Evolutionary conservation across 2,329 filamentous ascomycete species (phyloP).

Genomic region (Colletotrichum euphorbiae): DNA sequence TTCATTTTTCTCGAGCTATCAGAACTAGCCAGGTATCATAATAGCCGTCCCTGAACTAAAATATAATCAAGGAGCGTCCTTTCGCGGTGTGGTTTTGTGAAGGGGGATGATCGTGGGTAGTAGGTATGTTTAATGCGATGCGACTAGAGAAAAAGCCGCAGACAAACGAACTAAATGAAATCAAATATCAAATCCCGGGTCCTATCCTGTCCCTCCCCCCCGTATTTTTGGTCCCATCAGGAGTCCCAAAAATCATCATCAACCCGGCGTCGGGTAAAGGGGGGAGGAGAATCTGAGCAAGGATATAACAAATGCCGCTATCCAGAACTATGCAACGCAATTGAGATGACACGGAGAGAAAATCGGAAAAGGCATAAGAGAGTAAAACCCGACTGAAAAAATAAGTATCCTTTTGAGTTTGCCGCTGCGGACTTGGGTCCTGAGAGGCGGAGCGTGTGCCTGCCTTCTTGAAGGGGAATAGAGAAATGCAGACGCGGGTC

Average conservation of each 20-base stretch:
- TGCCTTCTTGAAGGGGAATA: slow-evolving; percentile 9
- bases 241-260: slow-evolving; percentile 44
- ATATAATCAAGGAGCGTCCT: slow-evolving; percentile 15
- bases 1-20: slow-evolving; percentile 16
- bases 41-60: slow-evolving; percentile 19
- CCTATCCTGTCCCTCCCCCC: slow-evolving; percentile 40
- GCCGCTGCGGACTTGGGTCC: neutral
- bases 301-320: slow-evolving; percentile 40
- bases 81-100: neutral
- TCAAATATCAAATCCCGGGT: slow-evolving; percentile 29
- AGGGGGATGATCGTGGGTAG: neutral
- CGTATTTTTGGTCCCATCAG: slow-evolving; percentile 21
- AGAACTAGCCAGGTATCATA: slow-evolving; percentile 35
- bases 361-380: slow-evolving; percentile 41
- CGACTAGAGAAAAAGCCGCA: slow-evolving; percentile 1
- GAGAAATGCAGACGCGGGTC: slow-evolving; percentile 12
- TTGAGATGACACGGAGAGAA: slow-evolving; percentile 36
- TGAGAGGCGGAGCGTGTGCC: slow-evolving; percentile 10
- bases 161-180: slow-evolving; percentile 7
- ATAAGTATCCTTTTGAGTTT: slow-evolving; percentile 31
- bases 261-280: slow-evolving; percentile 39
- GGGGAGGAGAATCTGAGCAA: slow-evolving; percentile 41
- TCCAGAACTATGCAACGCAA: slow-evolving; percentile 38
- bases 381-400: slow-evolving; percentile 33
- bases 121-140: neutral